Percentiles rank a stretch among this genome's conserved stretches.
phyloP scores from a whole-genome alignment of 2,329 filamentous ascomycete genomes.

The Metarhizium humberi region DNA sequence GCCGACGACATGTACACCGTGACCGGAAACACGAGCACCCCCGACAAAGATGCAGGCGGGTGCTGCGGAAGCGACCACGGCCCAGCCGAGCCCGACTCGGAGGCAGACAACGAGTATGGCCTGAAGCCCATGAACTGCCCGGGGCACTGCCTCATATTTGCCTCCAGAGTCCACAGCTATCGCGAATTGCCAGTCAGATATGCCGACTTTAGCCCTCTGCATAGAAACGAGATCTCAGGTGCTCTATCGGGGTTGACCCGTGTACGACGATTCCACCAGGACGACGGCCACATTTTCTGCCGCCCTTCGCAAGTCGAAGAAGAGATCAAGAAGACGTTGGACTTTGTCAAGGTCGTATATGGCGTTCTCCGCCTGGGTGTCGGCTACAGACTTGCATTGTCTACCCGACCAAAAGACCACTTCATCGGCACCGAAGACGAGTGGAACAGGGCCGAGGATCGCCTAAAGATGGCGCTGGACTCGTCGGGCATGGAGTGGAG shows the following conservation, averaged over 20 bases:
- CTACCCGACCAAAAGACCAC: constrained; percentile 66
- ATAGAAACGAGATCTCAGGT: constrained; percentile 78
- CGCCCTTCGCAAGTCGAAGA: constrained; percentile 63
- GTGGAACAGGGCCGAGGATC: constrained; percentile 38
- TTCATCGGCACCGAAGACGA: constrained; percentile 68
- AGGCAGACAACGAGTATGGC: constrained; percentile 64
- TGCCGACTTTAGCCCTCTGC: constrained; percentile 80
- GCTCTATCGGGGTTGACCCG: constrained; percentile 74
- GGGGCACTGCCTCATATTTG: constrained; percentile 79
- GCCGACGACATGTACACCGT: constrained; percentile 90
- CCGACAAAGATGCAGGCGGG: constrained; percentile 6
- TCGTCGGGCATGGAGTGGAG: constrained; percentile 66
- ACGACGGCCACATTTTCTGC: constrained; percentile 88
- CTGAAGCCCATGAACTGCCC: constrained; percentile 93
- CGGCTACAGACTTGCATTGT: constrained; percentile 66
- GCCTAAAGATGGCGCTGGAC: constrained; percentile 34
- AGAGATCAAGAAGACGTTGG: constrained; percentile 65
- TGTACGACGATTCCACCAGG: constrained; percentile 80
- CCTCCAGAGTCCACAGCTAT: constrained; percentile 63
- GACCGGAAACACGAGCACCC: constrained; percentile 34
- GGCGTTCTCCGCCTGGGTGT: constrained; percentile 55
- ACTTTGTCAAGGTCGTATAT: constrained; percentile 67
- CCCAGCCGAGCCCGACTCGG: constrained; percentile 30
- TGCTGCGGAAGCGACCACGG: constrained; percentile 23
- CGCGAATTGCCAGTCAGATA: constrained; percentile 74